Base-by-base conservation (phyloP, 2,329 filamentous ascomycete genomes). In the Fusarium acutatum region DNA sequence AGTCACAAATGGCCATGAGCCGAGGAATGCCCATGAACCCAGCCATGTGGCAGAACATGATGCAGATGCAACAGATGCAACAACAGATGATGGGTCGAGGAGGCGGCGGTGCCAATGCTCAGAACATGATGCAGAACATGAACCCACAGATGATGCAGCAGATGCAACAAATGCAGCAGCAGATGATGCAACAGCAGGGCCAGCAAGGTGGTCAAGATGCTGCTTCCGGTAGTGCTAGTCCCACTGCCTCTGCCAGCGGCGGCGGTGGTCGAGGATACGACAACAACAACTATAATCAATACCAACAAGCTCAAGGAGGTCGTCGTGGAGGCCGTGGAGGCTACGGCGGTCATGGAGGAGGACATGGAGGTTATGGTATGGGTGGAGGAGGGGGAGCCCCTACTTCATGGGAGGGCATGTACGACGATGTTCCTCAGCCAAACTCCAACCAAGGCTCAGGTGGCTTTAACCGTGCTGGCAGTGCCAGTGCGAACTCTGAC, bases 341-440 rank as follows among this genome's bases (percentile, higher is more conserved):
- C 57, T 78, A 79, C 66, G 77, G 76, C 26, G 76, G 75, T 18
- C 71, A 77, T 43, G 73, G 76, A 18, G 78, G 77, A 34, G 78
- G 77, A 30, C 73, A 78, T 37, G 77, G 81, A 40, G 80, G 78
- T 49, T 83, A 82, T 64, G 80, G 78, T 57, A 80, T 82, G 71
- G 81, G 77, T 41, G 79, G 67, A 15, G 88, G 84, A 41, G 85
- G 85, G 64, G 90, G 90, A 49, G 91, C 90, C 22, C 92, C 93
- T n/a, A 94, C 93, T 30, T 95, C 92, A 44, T 98, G 95, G 95
- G 96, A 98, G 82, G 96, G 96, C 79, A 97, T 97, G 95, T 98
- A 98, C 82, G 96, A 98, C 80, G 96, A 98, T 81, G 94, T 95
- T 5, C 95, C 95, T 22, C 94, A 96, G 80, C 94, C 94, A 10